phyloP scores from a whole-genome alignment of 2,329 filamentous ascomycete genomes.

The Elsinoe necatrix region DNA sequence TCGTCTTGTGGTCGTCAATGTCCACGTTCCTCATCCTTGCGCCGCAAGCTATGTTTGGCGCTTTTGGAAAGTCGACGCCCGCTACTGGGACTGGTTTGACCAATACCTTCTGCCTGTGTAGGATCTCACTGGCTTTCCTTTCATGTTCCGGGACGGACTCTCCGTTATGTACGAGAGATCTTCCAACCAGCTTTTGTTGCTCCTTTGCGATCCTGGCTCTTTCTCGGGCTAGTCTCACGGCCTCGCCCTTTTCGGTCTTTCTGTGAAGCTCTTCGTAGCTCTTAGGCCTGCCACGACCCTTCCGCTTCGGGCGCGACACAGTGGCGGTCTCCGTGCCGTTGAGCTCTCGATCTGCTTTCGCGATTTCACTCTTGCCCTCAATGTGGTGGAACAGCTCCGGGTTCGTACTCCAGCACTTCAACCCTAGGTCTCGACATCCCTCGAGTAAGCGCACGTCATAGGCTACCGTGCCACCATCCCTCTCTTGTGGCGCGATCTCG shows the following conservation, averaged over 20 bases:
- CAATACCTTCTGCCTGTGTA: background rate
- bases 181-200: background rate
- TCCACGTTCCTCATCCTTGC: slow-evolving; percentile 35
- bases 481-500: slow-evolving; percentile 30
- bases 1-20: slow-evolving; percentile 25
- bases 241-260: background rate
- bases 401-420: slow-evolving; percentile 31
- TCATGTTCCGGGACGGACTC: background rate
- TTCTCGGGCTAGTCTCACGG: background rate
- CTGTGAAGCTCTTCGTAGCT: slow-evolving; percentile 4
- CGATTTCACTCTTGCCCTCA: slow-evolving; percentile 31
- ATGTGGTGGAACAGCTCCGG: slow-evolving; percentile 37
- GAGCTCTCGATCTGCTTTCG: slow-evolving; percentile 15
- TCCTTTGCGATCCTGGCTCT: background rate
- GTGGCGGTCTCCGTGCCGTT: background rate
- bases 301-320: background rate
- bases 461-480: slow-evolving; percentile 27
- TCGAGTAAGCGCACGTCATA: slow-evolving; percentile 36
- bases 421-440: slow-evolving; percentile 31
- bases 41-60: background rate
- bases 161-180: background rate
- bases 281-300: background rate
- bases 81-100: background rate
- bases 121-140: background rate
- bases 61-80: background rate